Evolutionary conservation across 495 filamentous ascomycete species (phyloP).

Genomic region (Melanomma pulvis-pyrius): DNA sequence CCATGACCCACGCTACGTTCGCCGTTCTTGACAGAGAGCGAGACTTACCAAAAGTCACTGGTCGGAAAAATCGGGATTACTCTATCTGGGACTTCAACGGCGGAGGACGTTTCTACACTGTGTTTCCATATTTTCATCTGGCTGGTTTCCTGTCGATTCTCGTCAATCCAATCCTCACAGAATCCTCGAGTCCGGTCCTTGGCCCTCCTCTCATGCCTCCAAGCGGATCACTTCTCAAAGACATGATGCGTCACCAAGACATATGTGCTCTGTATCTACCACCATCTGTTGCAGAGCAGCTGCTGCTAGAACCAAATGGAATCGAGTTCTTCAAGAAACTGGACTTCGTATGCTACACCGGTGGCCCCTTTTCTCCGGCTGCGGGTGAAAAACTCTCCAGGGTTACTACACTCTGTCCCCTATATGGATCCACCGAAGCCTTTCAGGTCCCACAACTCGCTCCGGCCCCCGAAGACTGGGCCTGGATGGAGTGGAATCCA

Average conservation of each 20-base stretch:
- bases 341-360: slow-evolving; percentile 19
- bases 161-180: slow-evolving; percentile 28
- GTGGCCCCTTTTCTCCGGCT: slow-evolving; percentile 15
- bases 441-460: slow-evolving; percentile 17
- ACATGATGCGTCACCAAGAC: slow-evolving; percentile 5
- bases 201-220: slow-evolving; percentile 24
- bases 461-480: slow-evolving; percentile 23
- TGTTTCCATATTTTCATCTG: slow-evolving; percentile 30
- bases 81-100: slow-evolving; percentile 30
- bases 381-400: slow-evolving; percentile 8
- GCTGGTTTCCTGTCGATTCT: slow-evolving; percentile 21
- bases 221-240: slow-evolving; percentile 24
- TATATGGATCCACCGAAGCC: slow-evolving; percentile 30
- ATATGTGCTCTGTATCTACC: slow-evolving; percentile 22
- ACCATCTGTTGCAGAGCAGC: slow-evolving; percentile 16
- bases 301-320: slow-evolving; percentile 12
- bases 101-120: slow-evolving; percentile 21
- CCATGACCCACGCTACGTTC: slow-evolving; percentile 28
- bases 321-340: slow-evolving; percentile 20
- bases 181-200: slow-evolving; percentile 25
- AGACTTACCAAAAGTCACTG: slow-evolving; percentile 13
- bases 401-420: slow-evolving; percentile 16
- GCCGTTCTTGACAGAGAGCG: slow-evolving; percentile 24
- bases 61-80: slow-evolving; percentile 18
- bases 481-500: slow-evolving; percentile 29